Evolutionary conservation across 306 rosid genomes (phyloP), one percentile per base, ranked within the genome.

Genomic region (Trichosanthes cucumerina): DNA sequence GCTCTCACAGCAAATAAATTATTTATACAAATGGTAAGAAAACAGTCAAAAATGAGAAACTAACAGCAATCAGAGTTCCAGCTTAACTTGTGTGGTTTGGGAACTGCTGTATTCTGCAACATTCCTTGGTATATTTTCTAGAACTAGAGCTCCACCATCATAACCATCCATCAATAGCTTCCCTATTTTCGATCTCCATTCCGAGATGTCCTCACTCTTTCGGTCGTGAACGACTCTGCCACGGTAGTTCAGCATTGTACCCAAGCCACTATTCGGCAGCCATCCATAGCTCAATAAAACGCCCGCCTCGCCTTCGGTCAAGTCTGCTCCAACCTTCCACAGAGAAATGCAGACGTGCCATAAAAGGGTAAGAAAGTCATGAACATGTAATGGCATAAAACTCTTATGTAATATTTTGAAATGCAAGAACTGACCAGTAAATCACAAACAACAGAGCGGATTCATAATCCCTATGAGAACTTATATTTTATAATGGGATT

Each of bases 221-320:
- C 93, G 81, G 80, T 94, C 96, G 78, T 94, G 98, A 78, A 94
- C 89, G 69, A 94, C 98, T 84, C 98, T 89, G 76, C 85, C 91
- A 5, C 88, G 64, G 80, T 89, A 94, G 85, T 92, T 92, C 60
- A 94, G 97, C 97, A 94, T 89, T 38, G 96, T 87, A 84, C 97
- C 97, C 86, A 92, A 82, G 53, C 98, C 98, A 77, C 85, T 90
- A 41, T 90, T 88, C 5, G 92, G 90, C 60, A 77, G 64, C 97
- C 98, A 94, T 77, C 98, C 97, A 75, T 90, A 94, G 79, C 82
- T 92, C 84, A 64, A 65, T 65, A 94, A 80, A 81, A 94, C 96
- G 74, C 78, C 68, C 0, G 95, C 98, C 86, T 94, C 98, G 0
- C 92, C 96, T 87, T 90, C 85, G 2, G 80, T 84, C 86, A 92